phyloP scores from a whole-genome alignment of 2,329 filamentous ascomycete genomes.

The Penicillium italicum region DNA sequence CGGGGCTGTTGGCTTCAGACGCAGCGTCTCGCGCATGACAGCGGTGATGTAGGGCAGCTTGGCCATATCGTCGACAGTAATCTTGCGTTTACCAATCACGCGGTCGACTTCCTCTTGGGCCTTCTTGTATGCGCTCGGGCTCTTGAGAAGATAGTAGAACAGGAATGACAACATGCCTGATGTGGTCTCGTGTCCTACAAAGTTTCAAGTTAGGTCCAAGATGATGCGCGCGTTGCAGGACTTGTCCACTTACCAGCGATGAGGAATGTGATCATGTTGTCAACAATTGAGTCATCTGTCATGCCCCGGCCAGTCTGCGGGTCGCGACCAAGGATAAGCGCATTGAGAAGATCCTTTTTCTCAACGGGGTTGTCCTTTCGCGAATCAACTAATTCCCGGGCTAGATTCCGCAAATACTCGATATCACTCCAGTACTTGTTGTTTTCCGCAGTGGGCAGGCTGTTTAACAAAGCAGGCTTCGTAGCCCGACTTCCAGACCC shows the following conservation, averaged over 20 bases:
- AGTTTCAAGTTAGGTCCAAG: background rate
- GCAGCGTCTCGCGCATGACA: constrained; percentile 61
- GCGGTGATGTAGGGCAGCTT: constrained; percentile 66
- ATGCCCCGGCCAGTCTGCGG: constrained; percentile 64
- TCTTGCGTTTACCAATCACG: constrained; percentile 57
- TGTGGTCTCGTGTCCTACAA: constrained; percentile 64
- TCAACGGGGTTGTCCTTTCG: constrained; percentile 54
- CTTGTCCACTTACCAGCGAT: constrained; percentile 51
- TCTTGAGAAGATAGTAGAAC: constrained; percentile 62
- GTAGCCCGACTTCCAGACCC: constrained; percentile 53
- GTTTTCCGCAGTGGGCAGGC: constrained; percentile 40
- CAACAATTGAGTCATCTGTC: constrained; percentile 59
- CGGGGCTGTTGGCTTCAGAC: constrained; percentile 57
- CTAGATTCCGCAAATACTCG: constrained; percentile 51
- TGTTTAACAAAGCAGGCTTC: constrained; percentile 48
- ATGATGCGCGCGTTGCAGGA: background rate
- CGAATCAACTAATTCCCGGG: constrained; percentile 58
- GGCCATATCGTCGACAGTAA: constrained; percentile 59
- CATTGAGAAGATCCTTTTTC: constrained; percentile 64
- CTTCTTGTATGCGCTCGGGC: constrained; percentile 58
- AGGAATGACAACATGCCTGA: constrained; percentile 63
- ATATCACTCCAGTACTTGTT: constrained; percentile 33
- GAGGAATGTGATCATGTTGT: constrained; percentile 71
- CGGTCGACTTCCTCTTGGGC: constrained; percentile 65
- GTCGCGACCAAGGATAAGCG: constrained; percentile 67